These are phyloP conservation scores for Pythium folliculosum DNA, from an alignment of 352 stramenopile genomes.

Conservation along the genomic window DNA sequence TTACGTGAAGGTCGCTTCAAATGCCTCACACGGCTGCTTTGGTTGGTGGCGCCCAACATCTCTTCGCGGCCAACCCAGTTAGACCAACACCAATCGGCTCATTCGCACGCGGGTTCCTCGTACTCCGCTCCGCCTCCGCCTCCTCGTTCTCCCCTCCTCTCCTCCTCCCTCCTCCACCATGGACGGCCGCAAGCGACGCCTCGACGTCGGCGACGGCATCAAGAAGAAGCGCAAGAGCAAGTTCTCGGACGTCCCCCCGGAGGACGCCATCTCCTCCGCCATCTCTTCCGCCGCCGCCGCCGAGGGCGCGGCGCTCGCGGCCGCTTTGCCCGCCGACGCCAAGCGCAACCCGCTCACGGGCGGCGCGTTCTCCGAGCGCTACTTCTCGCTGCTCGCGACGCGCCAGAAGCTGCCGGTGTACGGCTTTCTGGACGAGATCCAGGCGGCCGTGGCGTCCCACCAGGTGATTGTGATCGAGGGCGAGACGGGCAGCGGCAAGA, in stretches of 20 bases:
- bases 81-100: neutral
- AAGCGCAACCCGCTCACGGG: slow-evolving; percentile 92
- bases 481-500: slow-evolving; percentile 98
- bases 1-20: slow-evolving; percentile 10
- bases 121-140: slow-evolving; percentile 1
- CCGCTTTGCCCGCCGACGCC: neutral
- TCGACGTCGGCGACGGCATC: slow-evolving; percentile 58
- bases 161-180: slow-evolving; percentile 28
- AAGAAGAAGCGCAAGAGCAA: slow-evolving; percentile 75
- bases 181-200: slow-evolving; percentile 64
- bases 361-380: slow-evolving; percentile 87
- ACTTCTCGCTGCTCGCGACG: slow-evolving; percentile 91
- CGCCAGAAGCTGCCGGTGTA: slow-evolving; percentile 98
- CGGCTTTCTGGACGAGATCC: slow-evolving; percentile 96
- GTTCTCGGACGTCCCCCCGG: slow-evolving; percentile 66
- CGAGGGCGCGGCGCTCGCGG: neutral
- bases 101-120: no score
- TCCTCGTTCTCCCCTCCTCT: neutral
- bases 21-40: neutral
- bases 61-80: slow-evolving; percentile 7
- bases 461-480: slow-evolving; percentile 98
- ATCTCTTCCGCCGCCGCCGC: neutral
- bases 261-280: neutral
- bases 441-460: slow-evolving; percentile 93
- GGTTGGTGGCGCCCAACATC: slow-evolving; percentile 14